Base-by-base conservation (phyloP, 2,329 filamentous ascomycete genomes). In the Aspergillus brasiliensis region DNA sequence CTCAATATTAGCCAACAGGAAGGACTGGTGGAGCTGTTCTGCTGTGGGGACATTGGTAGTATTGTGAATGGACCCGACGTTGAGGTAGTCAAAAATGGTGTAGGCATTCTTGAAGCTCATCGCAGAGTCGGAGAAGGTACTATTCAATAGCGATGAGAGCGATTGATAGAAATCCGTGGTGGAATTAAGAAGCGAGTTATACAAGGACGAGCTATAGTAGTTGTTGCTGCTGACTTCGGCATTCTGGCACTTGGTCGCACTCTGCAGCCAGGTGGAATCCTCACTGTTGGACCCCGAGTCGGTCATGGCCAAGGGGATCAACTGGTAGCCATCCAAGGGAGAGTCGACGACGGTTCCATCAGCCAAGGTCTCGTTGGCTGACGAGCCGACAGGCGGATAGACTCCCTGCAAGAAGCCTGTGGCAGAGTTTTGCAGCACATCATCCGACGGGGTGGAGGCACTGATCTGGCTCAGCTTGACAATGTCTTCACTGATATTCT, bases 331-430 rank as follows among this genome's bases (percentile, higher is more conserved):
- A 62, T 86, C 81, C 70, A 96, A 78, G 0, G 93, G 92, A 1
- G 87, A 80, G 59, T 86, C 78, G 11, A 93, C 80, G 3, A 77
- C 80, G 21, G 84, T 85, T 52, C 89, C 89, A 75, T 96, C 92
- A 68, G 85, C 86, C 42, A 97, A 84, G 2, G 80, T 86, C 76
- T 91, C 83, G 37, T 82, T 77, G 8, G 82, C 81, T 1, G 79
- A 72, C 5, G 76, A 72, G 2, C 86, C 86, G 1, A 88, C 86
- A 1, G 93, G 91, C 8, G 93, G 93, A 73, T 97, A 97, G 19
- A 97, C 82, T 28, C 88, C 92, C 78, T 97, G 93, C 28, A 94
- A 78, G 79, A 96, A 97, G 31, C 86, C 90, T 48, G 85, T 82
- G 60, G 91, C 91, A 2, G 91, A 94, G 77, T 86, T 90, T 74